phyloP scores from a whole-genome alignment of 2,329 filamentous ascomycete species.

The Colletotrichum endophyticum region DNA sequence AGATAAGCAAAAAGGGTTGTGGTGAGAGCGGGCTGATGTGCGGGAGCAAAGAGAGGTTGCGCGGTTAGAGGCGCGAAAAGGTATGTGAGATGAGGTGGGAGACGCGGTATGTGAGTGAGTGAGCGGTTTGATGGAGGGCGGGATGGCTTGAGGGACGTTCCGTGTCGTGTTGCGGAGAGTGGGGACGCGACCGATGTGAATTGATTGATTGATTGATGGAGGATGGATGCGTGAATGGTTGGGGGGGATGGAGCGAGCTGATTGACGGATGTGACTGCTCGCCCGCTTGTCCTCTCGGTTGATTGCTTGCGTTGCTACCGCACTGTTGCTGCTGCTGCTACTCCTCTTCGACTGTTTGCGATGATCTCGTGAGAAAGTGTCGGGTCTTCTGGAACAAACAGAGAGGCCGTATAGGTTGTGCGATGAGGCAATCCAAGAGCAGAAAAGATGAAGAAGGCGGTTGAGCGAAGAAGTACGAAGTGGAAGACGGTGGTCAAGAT shows the following conservation, averaged over 20 bases:
- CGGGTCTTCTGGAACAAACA: background rate
- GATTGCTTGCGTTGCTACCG: background rate
- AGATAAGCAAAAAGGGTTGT: background rate
- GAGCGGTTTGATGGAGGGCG: background rate
- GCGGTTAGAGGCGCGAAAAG: background rate
- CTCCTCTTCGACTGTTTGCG: background rate
- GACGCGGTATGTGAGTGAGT: background rate
- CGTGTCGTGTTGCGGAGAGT: slow-evolving; percentile 14
- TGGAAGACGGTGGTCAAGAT: background rate
- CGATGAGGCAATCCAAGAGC: background rate
- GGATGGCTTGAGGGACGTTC: slow-evolving; percentile 5
- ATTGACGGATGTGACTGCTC: background rate
- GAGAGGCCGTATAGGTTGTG: background rate
- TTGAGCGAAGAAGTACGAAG: background rate
- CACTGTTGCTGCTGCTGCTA: background rate
- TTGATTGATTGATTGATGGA: slow-evolving; percentile 1
- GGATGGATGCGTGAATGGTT: background rate
- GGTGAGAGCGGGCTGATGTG: background rate
- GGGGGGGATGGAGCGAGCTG: background rate
- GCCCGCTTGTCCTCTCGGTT: background rate
- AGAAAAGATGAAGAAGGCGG: background rate
- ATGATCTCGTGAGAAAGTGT: background rate
- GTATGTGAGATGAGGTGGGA: background rate
- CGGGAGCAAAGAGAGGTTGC: background rate
- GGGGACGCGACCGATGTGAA: slow-evolving; percentile 11